Evolutionary conservation across 176 grass and related monocot genomes (phyloP), one percentile per base, ranked within the genome.

Genomic region (Oryza rufipogon): DNA sequence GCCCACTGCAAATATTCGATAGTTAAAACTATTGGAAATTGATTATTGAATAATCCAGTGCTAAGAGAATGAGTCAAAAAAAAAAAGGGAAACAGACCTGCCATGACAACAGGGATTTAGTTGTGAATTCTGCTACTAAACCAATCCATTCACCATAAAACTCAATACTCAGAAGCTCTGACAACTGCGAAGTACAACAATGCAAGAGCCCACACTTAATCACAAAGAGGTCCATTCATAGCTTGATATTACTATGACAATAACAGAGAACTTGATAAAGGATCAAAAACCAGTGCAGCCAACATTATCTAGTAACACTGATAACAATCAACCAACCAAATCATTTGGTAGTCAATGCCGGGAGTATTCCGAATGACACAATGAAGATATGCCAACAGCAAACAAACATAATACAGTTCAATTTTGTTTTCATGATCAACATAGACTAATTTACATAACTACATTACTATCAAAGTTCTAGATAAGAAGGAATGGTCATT

Each of bases 121-220:
- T 92, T 73, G 97, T 99, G 82, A 99, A 99, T 88, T 92, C 91
- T 86, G 97, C 91, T 79, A 99, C 91, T 61, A 96, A 84, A 52
- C 86, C 85, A 92, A 99, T 96, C 97, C 97, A 99, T 34, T 99
- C 93, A 67, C 86, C 88, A 91, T 99, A 99, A 75, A 99, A 94
- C 75, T 99, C 97, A 73, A 99, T 75, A 84, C 30, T 99, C 68
- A 94, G 66, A 80, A 99, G 93, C 81, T 99, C 97, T 44, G 97
- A 90, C 56, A 99, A 86, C 97, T 99, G 91, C 85, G 83, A 26
- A 78, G 64, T 70, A 71, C 52, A 87, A 81, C 56, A 74, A n/a
- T 36, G 45, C 74, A 72, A 74, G 44, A 4, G 23, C 15, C 20
- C 64, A 39, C 5, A 81, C 30, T 44, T 65, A 75, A 70, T 79